Conservation (phyloP, 441 rosid species). For the Jatropha podagrica region DNA sequence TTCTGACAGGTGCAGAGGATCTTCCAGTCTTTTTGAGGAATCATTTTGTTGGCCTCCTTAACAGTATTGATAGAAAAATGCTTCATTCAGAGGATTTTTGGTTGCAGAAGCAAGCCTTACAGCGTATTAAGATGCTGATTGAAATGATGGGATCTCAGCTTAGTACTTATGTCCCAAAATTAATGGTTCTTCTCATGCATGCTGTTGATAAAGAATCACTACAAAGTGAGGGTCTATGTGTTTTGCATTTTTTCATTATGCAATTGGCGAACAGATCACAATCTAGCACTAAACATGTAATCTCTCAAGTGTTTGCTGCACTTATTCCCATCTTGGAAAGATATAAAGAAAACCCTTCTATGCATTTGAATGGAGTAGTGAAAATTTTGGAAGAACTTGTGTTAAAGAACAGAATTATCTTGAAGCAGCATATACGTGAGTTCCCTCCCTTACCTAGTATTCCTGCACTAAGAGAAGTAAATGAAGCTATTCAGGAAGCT, state of each 20-base stretch:
- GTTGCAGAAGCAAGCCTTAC: conserved; percentile 91
- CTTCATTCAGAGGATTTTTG: conserved; percentile 77
- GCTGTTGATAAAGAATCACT: conserved; percentile 85
- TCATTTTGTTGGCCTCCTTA: conserved; percentile 98
- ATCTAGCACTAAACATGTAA: conserved; percentile 84
- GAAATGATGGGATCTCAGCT: conserved; percentile 94
- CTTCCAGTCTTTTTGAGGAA: conserved; percentile 87
- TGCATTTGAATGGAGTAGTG: conserved; percentile 67
- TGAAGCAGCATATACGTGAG: conserved; percentile 91
- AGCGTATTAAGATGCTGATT: conserved; percentile 90
- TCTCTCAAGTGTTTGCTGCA: conserved; percentile 96
- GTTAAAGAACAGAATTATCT: conserved; percentile 66
- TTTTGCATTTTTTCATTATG: conserved; percentile 80
- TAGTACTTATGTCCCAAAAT: conserved; percentile 89
- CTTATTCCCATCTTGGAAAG: conserved; percentile 94
- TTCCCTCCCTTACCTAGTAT: conserved; percentile 93
- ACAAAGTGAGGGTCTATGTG: conserved; percentile 89
- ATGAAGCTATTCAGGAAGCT: conserved; percentile 94
- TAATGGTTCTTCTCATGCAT: conserved; percentile 99
- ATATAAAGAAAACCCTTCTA: conserved; percentile 59
- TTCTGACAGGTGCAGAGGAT: conserved; percentile 81
- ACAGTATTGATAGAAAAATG: conserved; percentile 94
- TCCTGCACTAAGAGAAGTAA: conserved; percentile 75
- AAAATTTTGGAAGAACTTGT: conserved; percentile 93
- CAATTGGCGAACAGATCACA: conserved; percentile 80